Percentiles rank a stretch among this genome's conserved stretches.
phyloP scores from a whole-genome alignment of 441 rosid species.

The Jatropha podagrica region DNA sequence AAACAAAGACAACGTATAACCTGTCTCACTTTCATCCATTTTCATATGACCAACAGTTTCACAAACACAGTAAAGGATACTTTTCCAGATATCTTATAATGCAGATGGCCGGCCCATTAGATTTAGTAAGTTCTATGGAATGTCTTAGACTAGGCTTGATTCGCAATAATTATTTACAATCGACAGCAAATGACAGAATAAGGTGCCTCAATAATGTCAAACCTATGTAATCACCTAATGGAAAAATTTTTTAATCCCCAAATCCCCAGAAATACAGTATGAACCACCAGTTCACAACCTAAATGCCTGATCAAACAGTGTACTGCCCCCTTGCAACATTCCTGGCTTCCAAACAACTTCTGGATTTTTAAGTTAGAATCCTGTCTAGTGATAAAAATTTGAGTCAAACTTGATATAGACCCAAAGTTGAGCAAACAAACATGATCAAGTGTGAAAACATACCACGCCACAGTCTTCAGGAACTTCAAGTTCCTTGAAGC shows the following conservation, averaged over 20 bases:
- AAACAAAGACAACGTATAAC: background rate
- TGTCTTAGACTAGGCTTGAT: background rate
- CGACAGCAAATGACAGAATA: background rate
- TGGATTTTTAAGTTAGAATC: slow-evolving; percentile 8
- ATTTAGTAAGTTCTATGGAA: background rate
- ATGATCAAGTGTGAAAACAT: slow-evolving; percentile 31
- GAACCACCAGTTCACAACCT: background rate
- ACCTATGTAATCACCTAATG: background rate
- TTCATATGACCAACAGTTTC: background rate
- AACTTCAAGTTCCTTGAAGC: slow-evolving; percentile 89
- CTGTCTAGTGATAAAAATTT: background rate
- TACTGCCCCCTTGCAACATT: background rate
- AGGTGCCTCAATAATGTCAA: background rate
- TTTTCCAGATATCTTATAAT: background rate
- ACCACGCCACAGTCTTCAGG: slow-evolving; percentile 99
- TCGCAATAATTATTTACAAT: background rate
- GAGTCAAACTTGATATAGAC: background rate
- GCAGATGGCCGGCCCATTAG: background rate
- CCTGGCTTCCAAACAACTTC: background rate
- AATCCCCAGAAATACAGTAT: background rate
- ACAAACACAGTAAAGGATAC: background rate
- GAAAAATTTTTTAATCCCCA: background rate
- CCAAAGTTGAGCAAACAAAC: slow-evolving; percentile 4
- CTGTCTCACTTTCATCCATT: background rate
- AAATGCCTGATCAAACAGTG: background rate